Base-by-base conservation (phyloP, 2,329 filamentous ascomycete genomes). In the Cordyceps farinosa region DNA sequence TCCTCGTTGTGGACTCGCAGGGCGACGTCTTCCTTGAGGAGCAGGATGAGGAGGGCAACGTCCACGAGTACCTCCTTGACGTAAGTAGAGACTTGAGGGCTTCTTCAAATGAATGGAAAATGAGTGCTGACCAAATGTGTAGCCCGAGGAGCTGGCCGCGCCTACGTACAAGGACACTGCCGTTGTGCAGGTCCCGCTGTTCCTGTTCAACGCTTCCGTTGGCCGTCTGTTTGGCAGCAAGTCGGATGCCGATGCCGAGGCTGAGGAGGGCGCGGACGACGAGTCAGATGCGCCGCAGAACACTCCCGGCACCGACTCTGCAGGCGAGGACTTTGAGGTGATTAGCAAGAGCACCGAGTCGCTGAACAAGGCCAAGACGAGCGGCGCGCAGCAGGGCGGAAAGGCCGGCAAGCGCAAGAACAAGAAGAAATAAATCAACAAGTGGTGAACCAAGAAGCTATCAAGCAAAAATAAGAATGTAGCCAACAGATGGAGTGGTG, bases 11-110 rank as follows among this genome's bases (percentile, higher is more conserved):
- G 4, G 94, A 99, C 76, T 91, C 91, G 0, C 81, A 89, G 10
- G 95, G 95, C 34, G 92, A 97, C 70, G 95, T 99, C 13, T 99
- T 91, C 73, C 82, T 99, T n/a, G 93, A 98, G 76, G 91, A 96
- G 72, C 85, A 91, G 70, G 91, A 92, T 58, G 92, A 93, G 68
- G 91, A 97, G 30, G 95, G 95, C 60, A 87, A 90, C 62, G 84
- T 87, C 38, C 85, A 90, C 68, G 91, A 97, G 73, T 96, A 89
- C 73, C 79, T 97, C 67, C 87, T 99, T 65, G 94, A 99, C 74
- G 87, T 97, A 78, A 82, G 90, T 84, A 17, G 17, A 29, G 32
- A 11, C 32, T 8, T 42, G 44, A 13, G 7, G 30, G 29, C 7
- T 36, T 10, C 5, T 45, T 11, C 22, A 52, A 27, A 32, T 17